Base-by-base conservation (phyloP, 208 protist species). In the Trypanosoma caninum region DNA sequence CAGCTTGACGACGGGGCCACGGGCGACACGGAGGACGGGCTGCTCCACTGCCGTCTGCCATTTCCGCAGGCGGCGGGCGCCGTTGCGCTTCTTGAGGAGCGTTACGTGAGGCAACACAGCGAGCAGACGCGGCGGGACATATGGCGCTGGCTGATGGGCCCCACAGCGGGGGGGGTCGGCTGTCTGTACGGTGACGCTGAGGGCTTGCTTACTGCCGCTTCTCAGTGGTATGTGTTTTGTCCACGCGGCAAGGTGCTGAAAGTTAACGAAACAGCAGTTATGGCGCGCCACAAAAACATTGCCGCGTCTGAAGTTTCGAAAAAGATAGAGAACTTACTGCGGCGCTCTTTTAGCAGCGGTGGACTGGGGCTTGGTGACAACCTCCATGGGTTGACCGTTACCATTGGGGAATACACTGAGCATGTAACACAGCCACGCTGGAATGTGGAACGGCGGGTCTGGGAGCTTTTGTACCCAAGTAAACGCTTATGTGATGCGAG, bases 21-120 rank as follows among this genome's bases (percentile, higher is more conserved):
- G 27, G 53, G 69, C 20, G 35, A 42, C 10, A 30, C 28, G 4
- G 50, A 64, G 23, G 50, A 65, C 2, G 0, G 61, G 4, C 54
- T 92, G 25, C 68, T 95, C 54, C 88, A 95, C 72, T 95, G 88
- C 46, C 84, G 88, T 0, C 70, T 95, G 31, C 88, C 88, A 13
- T 67, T 82, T 16, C 78, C 81, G 33, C 72, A 77, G 9, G 71
- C 68, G n/a, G 33, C 22, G 8, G 72, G 38, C 0, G 55, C 55
- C 16, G 37, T 80, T 20, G 37, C 14, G n/a, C 50, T 11, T 20
- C 69, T 25, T 34, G 74, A 83, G 65, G 37, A 40, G 7, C 54
- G 47, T 33, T 89, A 75, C 63, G 30, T 87, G 4, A 25, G 41
- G 1, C 53, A 27, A n/a, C 38, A 83, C 44, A 45, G 33, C 2